Conservation (phyloP, 2,329 filamentous ascomycete genomes). For the Metarhizium rileyi region DNA sequence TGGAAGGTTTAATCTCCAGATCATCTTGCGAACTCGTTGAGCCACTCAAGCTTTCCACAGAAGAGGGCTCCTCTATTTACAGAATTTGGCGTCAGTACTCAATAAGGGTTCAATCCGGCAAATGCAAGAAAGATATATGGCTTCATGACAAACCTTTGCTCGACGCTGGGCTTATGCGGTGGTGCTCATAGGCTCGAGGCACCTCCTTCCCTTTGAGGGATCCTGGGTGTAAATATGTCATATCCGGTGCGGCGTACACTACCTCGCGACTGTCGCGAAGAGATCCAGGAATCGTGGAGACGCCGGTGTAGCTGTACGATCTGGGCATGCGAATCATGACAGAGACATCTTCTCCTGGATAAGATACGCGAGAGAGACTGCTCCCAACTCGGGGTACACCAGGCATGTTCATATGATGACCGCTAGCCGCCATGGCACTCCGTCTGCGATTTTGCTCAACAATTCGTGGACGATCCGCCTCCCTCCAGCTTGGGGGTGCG, state of each 20-base stretch:
- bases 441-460: conserved; percentile 40
- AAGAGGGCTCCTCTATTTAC: conserved; percentile 7
- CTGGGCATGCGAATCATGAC: conserved; percentile 30
- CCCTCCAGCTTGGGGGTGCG: conserved; percentile 41
- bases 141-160: conserved; percentile 23
- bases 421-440: conserved; percentile 35
- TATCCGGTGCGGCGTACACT: conserved; percentile 20
- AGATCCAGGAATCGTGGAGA: conserved; percentile 19
- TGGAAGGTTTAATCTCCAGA: conserved; percentile 26
- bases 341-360: conserved; percentile 30
- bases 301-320: conserved; percentile 33
- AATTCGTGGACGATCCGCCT: conserved; percentile 36
- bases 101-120: not conserved
- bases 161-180: conserved; percentile 25
- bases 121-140: not conserved
- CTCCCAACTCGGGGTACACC: conserved; percentile 36
- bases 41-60: conserved; percentile 24
- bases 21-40: conserved; percentile 31
- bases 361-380: conserved; percentile 37
- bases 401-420: conserved; percentile 27
- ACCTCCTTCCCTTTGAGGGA: conserved; percentile 36
- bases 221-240: conserved; percentile 13
- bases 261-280: conserved; percentile 19
- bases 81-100: not conserved
- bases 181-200: conserved; percentile 23